Percentiles rank a stretch among this genome's conserved stretches.
These are phyloP conservation scores for Dunaliella primolecta DNA, from an alignment of 139 green algal species.

Conservation along the genomic window DNA sequence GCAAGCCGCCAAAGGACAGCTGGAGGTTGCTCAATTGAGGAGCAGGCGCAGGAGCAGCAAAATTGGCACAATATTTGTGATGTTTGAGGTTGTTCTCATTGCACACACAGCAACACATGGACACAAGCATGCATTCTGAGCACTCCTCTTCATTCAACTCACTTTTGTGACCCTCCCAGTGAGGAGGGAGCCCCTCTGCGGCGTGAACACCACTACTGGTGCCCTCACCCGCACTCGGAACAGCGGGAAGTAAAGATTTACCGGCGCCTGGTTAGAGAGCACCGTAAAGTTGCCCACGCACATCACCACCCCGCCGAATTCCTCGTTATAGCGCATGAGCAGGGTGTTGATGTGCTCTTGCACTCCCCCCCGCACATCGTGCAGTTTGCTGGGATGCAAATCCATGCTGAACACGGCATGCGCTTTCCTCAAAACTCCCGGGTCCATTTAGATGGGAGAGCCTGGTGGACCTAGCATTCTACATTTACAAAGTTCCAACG, in stretches of 20 bases:
- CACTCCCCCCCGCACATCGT: neutral
- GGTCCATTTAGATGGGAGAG: no score
- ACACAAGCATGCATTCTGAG: no score
- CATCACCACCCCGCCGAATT: constrained; percentile 7
- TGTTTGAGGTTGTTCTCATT: no score
- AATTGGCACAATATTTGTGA: no score
- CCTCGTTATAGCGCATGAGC: neutral
- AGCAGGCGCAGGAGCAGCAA: no score
- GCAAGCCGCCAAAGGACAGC: no score
- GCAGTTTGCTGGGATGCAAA: neutral
- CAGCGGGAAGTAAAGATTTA: constrained; percentile 6
- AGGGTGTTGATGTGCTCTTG: neutral
- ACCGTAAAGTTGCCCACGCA: neutral
- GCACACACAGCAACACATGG: no score
- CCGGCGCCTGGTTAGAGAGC: neutral
- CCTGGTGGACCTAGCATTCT: no score
- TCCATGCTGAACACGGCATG: neutral
- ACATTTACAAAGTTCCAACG: no score
- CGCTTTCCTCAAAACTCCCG: no score
- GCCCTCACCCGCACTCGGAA: neutral
- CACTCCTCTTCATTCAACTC: no score
- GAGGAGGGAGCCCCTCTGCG: neutral
- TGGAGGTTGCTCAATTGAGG: no score
- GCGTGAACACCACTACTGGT: neutral
- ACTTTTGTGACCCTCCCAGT: neutral